Base-by-base conservation (phyloP, 208 protist genomes). In the Endotrypanum monterogeii region DNA sequence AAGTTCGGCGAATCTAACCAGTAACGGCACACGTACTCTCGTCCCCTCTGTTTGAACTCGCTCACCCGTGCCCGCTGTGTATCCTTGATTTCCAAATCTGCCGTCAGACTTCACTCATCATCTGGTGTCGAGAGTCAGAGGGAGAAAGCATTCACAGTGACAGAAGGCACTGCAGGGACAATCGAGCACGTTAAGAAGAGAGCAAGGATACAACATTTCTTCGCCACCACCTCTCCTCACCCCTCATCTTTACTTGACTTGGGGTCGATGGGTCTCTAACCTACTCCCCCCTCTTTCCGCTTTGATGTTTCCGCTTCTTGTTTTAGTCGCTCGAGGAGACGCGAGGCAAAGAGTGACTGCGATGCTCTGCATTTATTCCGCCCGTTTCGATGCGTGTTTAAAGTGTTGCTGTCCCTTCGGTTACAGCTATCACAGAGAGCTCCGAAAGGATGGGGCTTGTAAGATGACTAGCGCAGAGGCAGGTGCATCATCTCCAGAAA, bases 1-100 rank as follows among this genome's bases (percentile, higher is more conserved):
- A 82, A 79, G 51, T 90, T 88, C 58, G 80, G 85, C 41, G 44
- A 76, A 0, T 46, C 72, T 32, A 68, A 80, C 1, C 66, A 72
- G 2, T 73, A 65, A 52, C 35, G 5, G 35, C 66, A n/a, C 9
- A 4, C 7, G 12, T 20, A 35, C 11, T 68, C 3, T 23, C 35
- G 6, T 39, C 44, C 35, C 54, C 54, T 37, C n/a, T 25, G n/a
- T n/a, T n/a, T n/a, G 16, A 11, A 20, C 35, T 68, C 16, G 16
- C 37, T 23, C 28, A 12, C 46, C n/a, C 4, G 44, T 68, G 44
- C 25, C 9, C 32, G 23, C 44, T 25, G 2, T 39, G 25, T 9
- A 0, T n/a, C 20, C 32, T 25, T 23, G 9, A 2, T 30, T 30
- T 2, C 12, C 25, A 48, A 48, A 48, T 1, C 44, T 48, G 44